A percentile compares a stretch with the other conserved stretches of the same genome.
Evolutionary conservation across 139 green algal genomes (phyloP).

Genomic region (Chlamydomonas incerta): DNA sequence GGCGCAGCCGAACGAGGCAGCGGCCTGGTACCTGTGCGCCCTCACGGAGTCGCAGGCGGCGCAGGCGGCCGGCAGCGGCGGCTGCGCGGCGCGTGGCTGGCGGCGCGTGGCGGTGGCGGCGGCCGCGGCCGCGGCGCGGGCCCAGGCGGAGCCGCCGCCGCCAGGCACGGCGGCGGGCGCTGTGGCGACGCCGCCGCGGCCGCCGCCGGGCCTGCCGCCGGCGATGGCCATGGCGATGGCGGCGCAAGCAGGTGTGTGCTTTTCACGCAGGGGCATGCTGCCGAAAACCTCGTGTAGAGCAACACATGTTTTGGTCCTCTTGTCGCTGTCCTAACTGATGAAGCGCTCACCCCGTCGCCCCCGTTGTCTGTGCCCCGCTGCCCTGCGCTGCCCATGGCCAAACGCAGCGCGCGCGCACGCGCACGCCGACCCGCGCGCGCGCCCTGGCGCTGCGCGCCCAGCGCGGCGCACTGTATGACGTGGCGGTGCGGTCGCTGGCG

Average conservation of each 20-base stretch:
- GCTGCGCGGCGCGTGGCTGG: not conserved
- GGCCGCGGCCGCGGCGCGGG: not conserved
- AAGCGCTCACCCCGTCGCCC: too few relatives aligned
- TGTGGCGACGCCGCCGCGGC: not conserved
- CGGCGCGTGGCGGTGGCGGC: slow-evolving; percentile 7
- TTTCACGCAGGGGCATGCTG: too few relatives aligned
- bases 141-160: not conserved
- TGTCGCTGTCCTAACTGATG: too few relatives aligned
- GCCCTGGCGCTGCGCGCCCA: not conserved
- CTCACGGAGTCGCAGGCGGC: slow-evolving; percentile 22
- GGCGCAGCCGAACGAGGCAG: not conserved
- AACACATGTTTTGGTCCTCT: too few relatives aligned
- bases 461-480: slow-evolving; percentile 9
- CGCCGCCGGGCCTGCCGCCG: not conserved
- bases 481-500: slow-evolving; percentile 49
- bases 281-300: too few relatives aligned
- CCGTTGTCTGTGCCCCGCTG: too few relatives aligned
- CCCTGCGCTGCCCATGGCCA: too few relatives aligned
- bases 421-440: not conserved
- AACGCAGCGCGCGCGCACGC: slow-evolving; percentile 20
- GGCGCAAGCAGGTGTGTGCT: not conserved
- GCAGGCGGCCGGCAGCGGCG: not conserved
- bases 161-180: not conserved
- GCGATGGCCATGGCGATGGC: slow-evolving; percentile 14
- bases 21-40: slow-evolving; percentile 13